These are phyloP conservation scores for Narthecium ossifragum DNA, from an alignment of 106 monocot species.

Conservation along the genomic window DNA sequence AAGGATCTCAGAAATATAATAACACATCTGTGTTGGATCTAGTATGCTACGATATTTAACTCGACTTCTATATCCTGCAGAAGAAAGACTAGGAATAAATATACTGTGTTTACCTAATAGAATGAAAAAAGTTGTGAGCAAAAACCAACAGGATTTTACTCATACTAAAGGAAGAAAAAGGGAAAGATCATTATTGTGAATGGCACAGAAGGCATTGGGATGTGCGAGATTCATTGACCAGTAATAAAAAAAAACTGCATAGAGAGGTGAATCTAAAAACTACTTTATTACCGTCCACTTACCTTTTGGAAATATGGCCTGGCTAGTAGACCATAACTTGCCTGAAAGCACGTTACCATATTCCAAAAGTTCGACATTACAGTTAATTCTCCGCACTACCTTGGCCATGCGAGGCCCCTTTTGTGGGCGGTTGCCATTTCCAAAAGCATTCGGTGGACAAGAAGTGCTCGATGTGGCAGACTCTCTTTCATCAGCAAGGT, in stretches of 20 bases:
- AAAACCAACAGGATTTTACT: not conserved
- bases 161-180: not conserved
- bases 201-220: not conserved
- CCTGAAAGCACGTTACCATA: slow-evolving; percentile 63
- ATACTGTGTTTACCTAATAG: not conserved
- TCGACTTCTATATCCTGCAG: slow-evolving; percentile 76
- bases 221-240: not conserved
- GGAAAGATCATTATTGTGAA: not conserved
- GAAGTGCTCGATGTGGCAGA: slow-evolving; percentile 14
- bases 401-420: slow-evolving; percentile 74
- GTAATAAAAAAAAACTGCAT: too few species aligned
- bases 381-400: slow-evolving; percentile 52
- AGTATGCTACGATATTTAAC: slow-evolving; percentile 67
- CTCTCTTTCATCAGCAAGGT: slow-evolving; percentile 18
- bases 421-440: slow-evolving; percentile 26
- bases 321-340: slow-evolving; percentile 62
- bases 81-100: not conserved
- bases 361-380: slow-evolving; percentile 59
- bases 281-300: too few species aligned
- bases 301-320: slow-evolving; percentile 91
- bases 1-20: slow-evolving; percentile 83
- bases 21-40: slow-evolving; percentile 77
- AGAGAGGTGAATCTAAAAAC: not conserved
- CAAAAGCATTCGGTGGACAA: slow-evolving; percentile 13
- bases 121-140: not conserved